Evolutionary conservation across 805 yeast genomes (phyloP), one percentile per base, ranked within the genome.

Genomic region (Nakazawaea ishiwadae): DNA sequence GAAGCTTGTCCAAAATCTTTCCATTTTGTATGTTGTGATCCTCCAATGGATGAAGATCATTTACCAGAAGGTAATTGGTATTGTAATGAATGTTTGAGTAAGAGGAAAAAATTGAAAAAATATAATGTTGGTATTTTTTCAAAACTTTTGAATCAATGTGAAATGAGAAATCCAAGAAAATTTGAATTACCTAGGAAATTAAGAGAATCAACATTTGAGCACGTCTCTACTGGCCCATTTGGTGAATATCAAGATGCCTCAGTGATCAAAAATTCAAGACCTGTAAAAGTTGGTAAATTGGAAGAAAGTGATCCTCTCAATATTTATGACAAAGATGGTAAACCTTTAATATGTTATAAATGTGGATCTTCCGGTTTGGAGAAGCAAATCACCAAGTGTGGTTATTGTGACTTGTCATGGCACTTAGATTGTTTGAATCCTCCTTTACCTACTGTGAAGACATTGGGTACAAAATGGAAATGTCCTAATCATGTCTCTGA

Each of bases 1-100:
- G 99, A 91, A 52, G 71, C 85, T 2, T 91, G 99, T 60, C 96
- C 97, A 0, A 73, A 73, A 52, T 85, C 96, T 2, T 93, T 91
- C 62, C 99, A 91, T 57, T 88, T 93, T 55, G 70, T 85, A 4
- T 91, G 99, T 59, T 75, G 91, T 46, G 84, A 86, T 52, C 98
- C 98, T 3, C 98, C 99, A 0, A 63, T 82, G 26, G 87, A 83
- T 50, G 88, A 83, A 31, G 70, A 74, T 38, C 56, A 72, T 29
- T 62, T 87, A 6, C 98, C 98, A 0, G 95, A 83, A 36, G 96
- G 84, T 28, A 83, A 79, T 47, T 91, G 99, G 99, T 79, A 72
- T 50, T 91, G 99, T 63, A 72, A 73, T 12, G 87, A 84, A 52
- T 91, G 99, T 60, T 51, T 56, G 11, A 70, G 75, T 15, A 71